phyloP scores from a whole-genome alignment of 495 filamentous ascomycete genomes.

The Penicillium alfredii region DNA sequence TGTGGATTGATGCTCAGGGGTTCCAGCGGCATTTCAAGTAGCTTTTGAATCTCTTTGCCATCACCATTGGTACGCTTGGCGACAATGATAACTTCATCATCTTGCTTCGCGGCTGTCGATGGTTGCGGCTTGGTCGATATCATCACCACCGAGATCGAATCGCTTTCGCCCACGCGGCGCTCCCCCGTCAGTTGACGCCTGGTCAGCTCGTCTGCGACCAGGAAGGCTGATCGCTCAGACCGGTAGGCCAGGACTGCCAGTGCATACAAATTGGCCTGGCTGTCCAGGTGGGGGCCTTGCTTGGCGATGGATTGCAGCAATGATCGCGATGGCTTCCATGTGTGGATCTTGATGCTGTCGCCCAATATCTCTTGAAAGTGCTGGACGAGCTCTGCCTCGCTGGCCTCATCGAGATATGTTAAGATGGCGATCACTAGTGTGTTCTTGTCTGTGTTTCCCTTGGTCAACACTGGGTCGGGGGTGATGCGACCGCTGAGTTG shows the following conservation, averaged over 20 bases:
- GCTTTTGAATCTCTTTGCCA: no score
- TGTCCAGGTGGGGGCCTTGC: constrained; percentile 2
- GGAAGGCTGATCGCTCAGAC: not conserved
- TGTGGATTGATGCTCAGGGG: no score
- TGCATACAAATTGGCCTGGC: constrained; percentile 3
- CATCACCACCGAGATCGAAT: not conserved
- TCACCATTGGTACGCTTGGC: no score
- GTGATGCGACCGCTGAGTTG: no score
- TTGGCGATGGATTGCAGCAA: constrained; percentile 1
- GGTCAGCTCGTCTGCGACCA: not conserved
- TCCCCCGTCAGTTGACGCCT: not conserved
- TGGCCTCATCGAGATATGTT: no score
- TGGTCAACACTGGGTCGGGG: no score
- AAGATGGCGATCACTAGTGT: no score
- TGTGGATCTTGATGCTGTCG: no score
- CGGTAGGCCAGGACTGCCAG: not conserved
- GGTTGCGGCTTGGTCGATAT: not conserved
- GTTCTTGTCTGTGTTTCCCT: no score
- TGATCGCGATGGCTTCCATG: not conserved
- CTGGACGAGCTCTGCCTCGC: no score
- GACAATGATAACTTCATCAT: no score
- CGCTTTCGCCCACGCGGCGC: not conserved
- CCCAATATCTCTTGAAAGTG: no score
- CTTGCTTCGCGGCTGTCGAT: not conserved
- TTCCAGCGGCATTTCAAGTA: not conserved